Evolutionary conservation across 2,329 filamentous ascomycete genomes (phyloP), one percentile per base, ranked within the genome.

Genomic region (Ophiostoma triangulosporum): DNA sequence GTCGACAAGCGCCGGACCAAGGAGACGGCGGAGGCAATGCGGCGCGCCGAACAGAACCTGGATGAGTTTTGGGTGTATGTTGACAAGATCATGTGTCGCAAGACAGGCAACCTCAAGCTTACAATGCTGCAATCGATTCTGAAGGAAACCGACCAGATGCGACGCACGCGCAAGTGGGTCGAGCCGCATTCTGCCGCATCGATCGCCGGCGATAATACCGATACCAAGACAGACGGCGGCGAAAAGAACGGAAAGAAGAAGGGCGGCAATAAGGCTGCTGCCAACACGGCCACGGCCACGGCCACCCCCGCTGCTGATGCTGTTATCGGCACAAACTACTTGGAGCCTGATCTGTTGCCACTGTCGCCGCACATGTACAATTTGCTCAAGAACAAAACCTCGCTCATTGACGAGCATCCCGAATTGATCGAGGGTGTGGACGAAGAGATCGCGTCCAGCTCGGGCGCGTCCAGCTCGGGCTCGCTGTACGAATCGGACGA

Each of bases 1-100:
- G 56, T 64, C 5, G 66, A 72, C 3, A 76, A 73, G 57, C 70
- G 66, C 9, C 68, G 68, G 2, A 77, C 65, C 2, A 67, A 66
- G 52, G 68, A 70, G 12, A 78, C 68, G 17, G 65, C 71, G 0
- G 66, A 70, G 5, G 60, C 62, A 0, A 66, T 80, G 62, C 67
- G 69, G 9, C 57, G 46, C 1, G 74, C 76, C 0, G 76, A 81
- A 62, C 26, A 40, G 0, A 65, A 69, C 26, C 64, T 80, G 4
- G 75, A 78, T 58, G 53, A 48, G 0, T 72, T 77, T 54, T 78
- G 74, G 75, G 54, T 50, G 2, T 60, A 52, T 0, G 54, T 70
- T 27, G 69, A 73, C 52, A 27, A 35, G 22, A 24, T 60, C 1
- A 24, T 66, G 3, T 54, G 57, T 6, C 7, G 5, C 1, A 55